These are phyloP conservation scores for Cyberlindnera veronae DNA, from an alignment of 805 yeast species.

Conservation along the genomic window DNA sequence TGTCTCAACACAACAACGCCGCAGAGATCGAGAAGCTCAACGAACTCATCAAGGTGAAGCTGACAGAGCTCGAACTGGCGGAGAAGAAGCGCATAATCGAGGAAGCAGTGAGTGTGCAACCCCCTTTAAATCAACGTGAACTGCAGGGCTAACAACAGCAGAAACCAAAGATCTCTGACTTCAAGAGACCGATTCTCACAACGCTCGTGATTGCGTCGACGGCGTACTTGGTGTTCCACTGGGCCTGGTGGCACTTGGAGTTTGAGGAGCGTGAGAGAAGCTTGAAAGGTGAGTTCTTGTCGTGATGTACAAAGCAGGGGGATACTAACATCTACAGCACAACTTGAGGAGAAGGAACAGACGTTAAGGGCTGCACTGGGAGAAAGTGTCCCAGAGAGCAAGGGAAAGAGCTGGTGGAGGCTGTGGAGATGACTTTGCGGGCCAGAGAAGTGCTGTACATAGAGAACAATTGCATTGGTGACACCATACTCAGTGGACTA, in stretches of 20 bases:
- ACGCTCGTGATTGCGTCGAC: slow-evolving; percentile 24
- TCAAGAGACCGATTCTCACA: slow-evolving; percentile 23
- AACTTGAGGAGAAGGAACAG: slow-evolving; percentile 13
- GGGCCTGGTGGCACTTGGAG: slow-evolving; percentile 27
- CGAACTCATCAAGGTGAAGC: slow-evolving; percentile 19
- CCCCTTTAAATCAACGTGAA: background rate
- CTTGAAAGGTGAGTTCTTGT: slow-evolving; percentile 17
- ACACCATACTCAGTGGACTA: no score
- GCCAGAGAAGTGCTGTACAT: no score
- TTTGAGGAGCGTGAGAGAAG: slow-evolving; percentile 21
- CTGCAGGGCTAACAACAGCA: slow-evolving; percentile 4
- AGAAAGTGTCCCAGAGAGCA: background rate
- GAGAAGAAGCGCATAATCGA: slow-evolving; percentile 14
- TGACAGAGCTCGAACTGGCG: slow-evolving; percentile 18
- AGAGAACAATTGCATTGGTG: no score
- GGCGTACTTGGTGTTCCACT: slow-evolving; percentile 22
- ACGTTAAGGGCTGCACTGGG: slow-evolving; percentile 7
- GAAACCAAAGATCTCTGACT: slow-evolving; percentile 27
- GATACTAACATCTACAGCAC: slow-evolving; percentile 7
- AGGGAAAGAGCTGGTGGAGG: slow-evolving; percentile 1
- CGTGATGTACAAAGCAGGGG: background rate
- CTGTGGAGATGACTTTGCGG: no score
- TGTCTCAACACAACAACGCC: slow-evolving; percentile 13
- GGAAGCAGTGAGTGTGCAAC: slow-evolving; percentile 15
- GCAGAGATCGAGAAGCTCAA: slow-evolving; percentile 25